A percentile compares a stretch with the other conserved stretches of the same genome.
Conservation (phyloP, 2,329 filamentous ascomycete species). For the Leptographium flavum region DNA sequence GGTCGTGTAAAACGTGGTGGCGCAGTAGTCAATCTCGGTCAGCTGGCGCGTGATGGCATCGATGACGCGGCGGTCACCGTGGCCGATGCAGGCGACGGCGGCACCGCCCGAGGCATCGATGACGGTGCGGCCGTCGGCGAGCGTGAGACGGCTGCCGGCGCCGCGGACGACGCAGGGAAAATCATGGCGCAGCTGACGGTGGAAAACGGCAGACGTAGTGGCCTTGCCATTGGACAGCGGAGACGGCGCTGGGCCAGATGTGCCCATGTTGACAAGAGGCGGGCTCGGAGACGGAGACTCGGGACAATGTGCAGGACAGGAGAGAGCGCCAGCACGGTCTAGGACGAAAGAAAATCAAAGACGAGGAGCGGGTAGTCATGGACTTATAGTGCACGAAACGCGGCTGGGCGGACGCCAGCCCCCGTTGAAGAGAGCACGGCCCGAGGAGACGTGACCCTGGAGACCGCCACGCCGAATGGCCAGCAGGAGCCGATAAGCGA, state of each 20-base stretch:
- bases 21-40: slow-evolving; percentile 25
- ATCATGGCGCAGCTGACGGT: slow-evolving; percentile 20
- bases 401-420: too few relatives aligned
- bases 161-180: slow-evolving; percentile 20
- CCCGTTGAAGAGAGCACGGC: too few relatives aligned
- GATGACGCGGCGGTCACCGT: slow-evolving; percentile 25
- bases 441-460: too few relatives aligned
- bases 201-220: slow-evolving; percentile 21
- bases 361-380: too few relatives aligned
- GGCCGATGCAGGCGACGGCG: slow-evolving; percentile 31
- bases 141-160: slow-evolving; percentile 22
- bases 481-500: too few relatives aligned
- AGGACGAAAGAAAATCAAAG: too few relatives aligned
- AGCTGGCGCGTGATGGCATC: slow-evolving; percentile 26
- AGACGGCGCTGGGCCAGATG: neutral
- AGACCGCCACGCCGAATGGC: too few relatives aligned
- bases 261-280: neutral
- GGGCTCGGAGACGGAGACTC: neutral
- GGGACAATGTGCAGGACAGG: too few relatives aligned
- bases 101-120: slow-evolving; percentile 32
- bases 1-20: slow-evolving; percentile 27
- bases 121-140: slow-evolving; percentile 25
- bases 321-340: too few relatives aligned
- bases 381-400: too few relatives aligned
- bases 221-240: neutral